Evolutionary conservation across 2,329 filamentous ascomycete genomes (phyloP).

Genomic region (Zymoseptoria crescenta): DNA sequence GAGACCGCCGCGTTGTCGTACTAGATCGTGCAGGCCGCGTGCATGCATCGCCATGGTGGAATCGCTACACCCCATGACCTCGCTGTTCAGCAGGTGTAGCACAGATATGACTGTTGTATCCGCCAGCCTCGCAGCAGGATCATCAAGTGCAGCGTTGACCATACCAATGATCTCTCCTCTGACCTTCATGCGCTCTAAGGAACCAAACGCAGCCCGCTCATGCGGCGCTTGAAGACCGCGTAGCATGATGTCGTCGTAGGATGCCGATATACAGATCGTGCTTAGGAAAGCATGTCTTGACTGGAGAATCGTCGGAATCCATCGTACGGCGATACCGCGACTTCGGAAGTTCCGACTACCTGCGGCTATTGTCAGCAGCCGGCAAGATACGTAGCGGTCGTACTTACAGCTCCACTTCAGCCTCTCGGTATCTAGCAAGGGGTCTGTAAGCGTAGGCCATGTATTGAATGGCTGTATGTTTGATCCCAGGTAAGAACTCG

Average conservation of each 20-base stretch:
- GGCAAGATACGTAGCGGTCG: background rate
- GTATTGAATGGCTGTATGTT: conserved; percentile 20
- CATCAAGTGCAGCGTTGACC: conserved; percentile 22
- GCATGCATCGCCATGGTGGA: conserved; percentile 21
- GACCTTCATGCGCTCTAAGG: conserved; percentile 17
- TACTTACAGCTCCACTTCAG: conserved; percentile 26
- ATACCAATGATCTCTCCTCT: conserved; percentile 18
- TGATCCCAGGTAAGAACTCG: conserved; percentile 4
- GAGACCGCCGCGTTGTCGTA: conserved; percentile 24
- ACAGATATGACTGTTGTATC: conserved; percentile 28
- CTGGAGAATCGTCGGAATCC: conserved; percentile 23
- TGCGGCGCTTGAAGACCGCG: conserved; percentile 13
- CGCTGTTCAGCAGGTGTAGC: conserved; percentile 25
- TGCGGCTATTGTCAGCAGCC: background rate
- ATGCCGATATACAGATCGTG: conserved; percentile 27
- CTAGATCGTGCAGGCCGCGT: conserved; percentile 24
- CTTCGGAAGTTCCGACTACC: conserved; percentile 24
- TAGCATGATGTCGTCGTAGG: conserved; percentile 29
- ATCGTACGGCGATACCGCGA: conserved; percentile 18
- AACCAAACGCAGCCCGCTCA: conserved; percentile 12
- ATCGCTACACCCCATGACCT: conserved; percentile 26
- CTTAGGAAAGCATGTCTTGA: conserved; percentile 24
- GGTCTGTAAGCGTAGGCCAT: conserved; percentile 16
- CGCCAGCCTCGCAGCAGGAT: conserved; percentile 18
- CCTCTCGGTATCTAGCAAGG: conserved; percentile 18